Conservation (phyloP, 441 rosid species). For the Metrosideros polymorpha region DNA sequence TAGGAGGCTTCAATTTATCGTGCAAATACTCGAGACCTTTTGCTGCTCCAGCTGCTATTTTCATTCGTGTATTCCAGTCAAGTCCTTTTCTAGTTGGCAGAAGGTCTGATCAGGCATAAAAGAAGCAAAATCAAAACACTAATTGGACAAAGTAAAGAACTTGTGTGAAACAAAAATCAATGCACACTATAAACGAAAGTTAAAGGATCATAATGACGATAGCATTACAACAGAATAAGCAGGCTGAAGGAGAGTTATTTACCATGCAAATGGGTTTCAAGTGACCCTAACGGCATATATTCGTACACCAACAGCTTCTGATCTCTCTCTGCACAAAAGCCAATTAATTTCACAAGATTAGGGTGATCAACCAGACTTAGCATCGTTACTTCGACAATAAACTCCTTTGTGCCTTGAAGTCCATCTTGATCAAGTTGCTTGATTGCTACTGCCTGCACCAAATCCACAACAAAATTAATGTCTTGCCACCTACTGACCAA, state of each 20-base stretch:
- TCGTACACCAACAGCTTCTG: constrained; percentile 60
- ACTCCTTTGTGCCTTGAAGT: constrained; percentile 50
- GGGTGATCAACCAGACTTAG: constrained; percentile 48
- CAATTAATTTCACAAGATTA: constrained; percentile 53
- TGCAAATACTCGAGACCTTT: constrained; percentile 60
- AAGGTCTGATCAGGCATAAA: constrained; percentile 25
- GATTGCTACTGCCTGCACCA: constrained; percentile 56
- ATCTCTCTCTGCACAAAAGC: constrained; percentile 53
- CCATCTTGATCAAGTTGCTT: constrained; percentile 61
- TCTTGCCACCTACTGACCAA: neutral
- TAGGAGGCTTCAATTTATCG: constrained; percentile 41
- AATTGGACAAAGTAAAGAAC: neutral
- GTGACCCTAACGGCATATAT: constrained; percentile 54
- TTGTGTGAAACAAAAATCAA: neutral
- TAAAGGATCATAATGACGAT: neutral
- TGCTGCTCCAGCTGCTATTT: constrained; percentile 59
- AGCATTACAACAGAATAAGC: neutral
- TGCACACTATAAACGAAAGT: neutral
- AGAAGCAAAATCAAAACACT: neutral
- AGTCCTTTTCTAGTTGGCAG: constrained; percentile 21
- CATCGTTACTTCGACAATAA: constrained; percentile 50
- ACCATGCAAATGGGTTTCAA: constrained; percentile 54
- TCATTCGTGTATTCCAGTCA: constrained; percentile 42
- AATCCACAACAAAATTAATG: neutral
- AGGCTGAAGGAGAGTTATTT: neutral